Percentiles rank a stretch among this genome's conserved stretches.
These are phyloP conservation scores for Ensete glaucum DNA, from an alignment of 176 grass and related monocot species.

Conservation along the genomic window DNA sequence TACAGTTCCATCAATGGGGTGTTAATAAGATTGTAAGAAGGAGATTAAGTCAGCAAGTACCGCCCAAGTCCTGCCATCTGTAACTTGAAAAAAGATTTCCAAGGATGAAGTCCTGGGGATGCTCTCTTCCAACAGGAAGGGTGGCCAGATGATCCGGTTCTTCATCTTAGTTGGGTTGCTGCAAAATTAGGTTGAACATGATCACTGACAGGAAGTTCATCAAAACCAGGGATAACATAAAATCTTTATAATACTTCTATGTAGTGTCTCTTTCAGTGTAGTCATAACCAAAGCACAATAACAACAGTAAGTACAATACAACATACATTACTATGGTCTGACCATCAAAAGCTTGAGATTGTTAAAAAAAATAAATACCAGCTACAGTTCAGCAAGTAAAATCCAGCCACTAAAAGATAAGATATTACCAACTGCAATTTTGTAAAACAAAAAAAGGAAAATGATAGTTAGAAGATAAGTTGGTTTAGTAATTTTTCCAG, in stretches of 20 bases:
- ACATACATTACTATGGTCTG: not conserved
- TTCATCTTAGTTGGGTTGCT: not conserved
- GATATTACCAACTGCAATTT: not conserved
- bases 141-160: not conserved
- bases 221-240: too few relatives aligned
- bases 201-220: too few relatives aligned
- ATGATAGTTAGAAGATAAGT: too few relatives aligned
- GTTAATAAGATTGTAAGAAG: too few relatives aligned
- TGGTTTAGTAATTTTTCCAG: too few relatives aligned
- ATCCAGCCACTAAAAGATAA: too few relatives aligned
- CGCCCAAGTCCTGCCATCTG: too few relatives aligned
- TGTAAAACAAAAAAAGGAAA: not conserved
- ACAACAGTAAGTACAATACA: not conserved
- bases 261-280: not conserved
- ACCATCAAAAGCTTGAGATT: not conserved
- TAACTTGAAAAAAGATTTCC: not conserved
- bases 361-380: not conserved
- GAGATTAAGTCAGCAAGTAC: too few relatives aligned
- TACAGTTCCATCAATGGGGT: too few relatives aligned
- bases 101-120: not conserved
- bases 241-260: too few relatives aligned
- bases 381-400: not conserved
- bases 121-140: not conserved
- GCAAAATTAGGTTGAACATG: slow-evolving; percentile 2
- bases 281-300: not conserved